phyloP scores from a whole-genome alignment of 192 early-diverging fungal genomes.

The Coemansia sp. region DNA sequence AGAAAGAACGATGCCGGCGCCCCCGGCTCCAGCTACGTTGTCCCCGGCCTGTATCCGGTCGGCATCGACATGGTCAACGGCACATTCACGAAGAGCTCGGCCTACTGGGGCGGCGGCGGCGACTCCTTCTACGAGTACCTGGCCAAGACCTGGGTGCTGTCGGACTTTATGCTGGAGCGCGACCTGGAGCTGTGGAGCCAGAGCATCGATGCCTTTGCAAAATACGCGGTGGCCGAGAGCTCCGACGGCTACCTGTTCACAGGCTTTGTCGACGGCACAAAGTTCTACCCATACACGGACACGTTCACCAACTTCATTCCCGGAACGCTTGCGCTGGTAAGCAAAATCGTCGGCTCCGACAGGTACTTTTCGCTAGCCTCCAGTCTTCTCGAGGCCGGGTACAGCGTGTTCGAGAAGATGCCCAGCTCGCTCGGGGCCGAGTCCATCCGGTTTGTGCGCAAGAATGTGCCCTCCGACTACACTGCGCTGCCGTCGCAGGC shows the following conservation, averaged over 20 bases:
- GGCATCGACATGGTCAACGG: conserved; percentile 37
- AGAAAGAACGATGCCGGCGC: conserved; percentile 25
- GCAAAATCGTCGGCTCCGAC: conserved; percentile 47
- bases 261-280: conserved; percentile 44
- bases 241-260: conserved; percentile 30
- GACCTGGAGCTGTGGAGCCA: conserved; percentile 52
- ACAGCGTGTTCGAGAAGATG: conserved; percentile 46
- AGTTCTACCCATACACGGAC: conserved; percentile 46
- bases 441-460: conserved; percentile 47
- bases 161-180: conserved; percentile 57
- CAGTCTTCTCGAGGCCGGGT: conserved; percentile 38
- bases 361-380: conserved; percentile 44
- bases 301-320: conserved; percentile 54
- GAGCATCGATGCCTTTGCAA: conserved; percentile 45
- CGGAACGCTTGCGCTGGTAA: conserved; percentile 43
- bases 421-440: conserved; percentile 43
- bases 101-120: conserved; percentile 77
- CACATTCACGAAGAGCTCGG: conserved; percentile 25
- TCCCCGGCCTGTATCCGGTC: conserved; percentile 45
- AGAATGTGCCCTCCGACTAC: conserved; percentile 44
- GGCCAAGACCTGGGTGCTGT: conserved; percentile 83
- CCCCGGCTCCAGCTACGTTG: conserved; percentile 30
- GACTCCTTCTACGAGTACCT: conserved; percentile 97
- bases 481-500: conserved; percentile 1
- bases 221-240: conserved; percentile 38